A percentile compares a stretch with the other conserved stretches of the same genome.
phyloP scores from a whole-genome alignment of 306 rosid genomes.

The Dicorynia guianensis region DNA sequence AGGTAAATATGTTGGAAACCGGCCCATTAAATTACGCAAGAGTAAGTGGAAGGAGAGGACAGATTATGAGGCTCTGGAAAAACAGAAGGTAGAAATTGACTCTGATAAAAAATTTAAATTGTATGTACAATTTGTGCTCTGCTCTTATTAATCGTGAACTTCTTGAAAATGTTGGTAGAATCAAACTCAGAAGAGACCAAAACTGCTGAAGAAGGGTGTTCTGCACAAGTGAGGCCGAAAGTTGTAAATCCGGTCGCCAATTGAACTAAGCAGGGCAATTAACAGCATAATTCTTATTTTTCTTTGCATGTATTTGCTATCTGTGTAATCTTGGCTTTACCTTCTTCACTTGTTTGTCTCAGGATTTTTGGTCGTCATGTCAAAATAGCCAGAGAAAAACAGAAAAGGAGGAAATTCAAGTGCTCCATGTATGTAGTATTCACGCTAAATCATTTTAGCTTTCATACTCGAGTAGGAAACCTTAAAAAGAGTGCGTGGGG shows the following conservation, averaged over 20 bases:
- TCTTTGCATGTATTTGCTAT: neutral
- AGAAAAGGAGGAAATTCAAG: constrained; percentile 12
- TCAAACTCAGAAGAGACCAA: constrained; percentile 71
- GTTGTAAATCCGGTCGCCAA: constrained; percentile 22
- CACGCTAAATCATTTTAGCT: no score
- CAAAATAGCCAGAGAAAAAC: neutral
- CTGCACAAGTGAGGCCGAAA: constrained; percentile 70
- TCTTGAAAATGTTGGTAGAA: constrained; percentile 51
- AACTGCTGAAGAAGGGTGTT: constrained; percentile 76
- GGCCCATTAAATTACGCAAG: constrained; percentile 93
- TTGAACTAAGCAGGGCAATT: neutral
- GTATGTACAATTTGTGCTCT: neutral
- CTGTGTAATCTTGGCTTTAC: neutral
- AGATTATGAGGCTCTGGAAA: constrained; percentile 72
- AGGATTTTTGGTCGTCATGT: constrained; percentile 8
- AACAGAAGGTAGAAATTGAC: constrained; percentile 69
- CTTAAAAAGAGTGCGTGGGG: no score
- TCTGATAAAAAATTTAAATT: neutral
- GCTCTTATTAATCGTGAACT: neutral
- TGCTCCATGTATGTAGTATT: no score
- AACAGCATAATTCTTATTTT: neutral
- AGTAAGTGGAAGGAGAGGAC: constrained; percentile 98
- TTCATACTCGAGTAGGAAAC: neutral
- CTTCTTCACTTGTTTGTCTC: neutral
- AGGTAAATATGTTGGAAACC: constrained; percentile 97